A percentile compares a stretch with the other conserved stretches of the same genome.
These are phyloP conservation scores for Candida ipomoeae DNA, from an alignment of 805 yeast genomes.

Conservation along the genomic window DNA sequence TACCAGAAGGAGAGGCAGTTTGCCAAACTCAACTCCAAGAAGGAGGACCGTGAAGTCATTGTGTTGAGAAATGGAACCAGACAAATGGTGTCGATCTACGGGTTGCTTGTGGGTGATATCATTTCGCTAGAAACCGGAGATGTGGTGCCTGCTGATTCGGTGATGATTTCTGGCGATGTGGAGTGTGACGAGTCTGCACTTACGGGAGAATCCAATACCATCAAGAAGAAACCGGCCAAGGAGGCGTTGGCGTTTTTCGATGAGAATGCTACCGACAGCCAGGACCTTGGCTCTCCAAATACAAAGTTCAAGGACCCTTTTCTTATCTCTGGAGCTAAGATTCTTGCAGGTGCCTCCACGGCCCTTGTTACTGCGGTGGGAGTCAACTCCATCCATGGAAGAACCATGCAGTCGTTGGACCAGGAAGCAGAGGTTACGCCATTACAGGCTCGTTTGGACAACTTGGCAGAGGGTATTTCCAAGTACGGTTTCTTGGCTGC, in stretches of 20 bases:
- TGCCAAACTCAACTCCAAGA: constrained; percentile 79
- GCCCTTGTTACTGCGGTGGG: constrained; percentile 92
- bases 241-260: constrained; percentile 33
- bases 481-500: constrained; percentile 90
- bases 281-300: constrained; percentile 40
- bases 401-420: constrained; percentile 77
- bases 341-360: constrained; percentile 79
- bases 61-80: constrained; percentile 74
- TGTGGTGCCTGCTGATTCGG: constrained; percentile 83
- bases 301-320: constrained; percentile 64
- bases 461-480: constrained; percentile 90
- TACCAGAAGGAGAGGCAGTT: constrained; percentile 95
- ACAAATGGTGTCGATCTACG: constrained; percentile 62
- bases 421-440: constrained; percentile 85
- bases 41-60: constrained; percentile 75
- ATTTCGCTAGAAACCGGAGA: constrained; percentile 88
- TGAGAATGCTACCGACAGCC: constrained; percentile 22
- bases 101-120: constrained; percentile 83
- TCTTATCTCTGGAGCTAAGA: constrained; percentile 86
- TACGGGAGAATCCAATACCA: constrained; percentile 90
- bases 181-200: constrained; percentile 90
- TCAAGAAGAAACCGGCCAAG: constrained; percentile 60
- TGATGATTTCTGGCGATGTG: constrained; percentile 67
- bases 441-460: constrained; percentile 73
- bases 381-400: constrained; percentile 81